Percentiles rank a stretch among this genome's conserved stretches.
Evolutionary conservation across 1,139 yeast genomes (phyloP).

Genomic region (Blastobotrys capitulatus): DNA sequence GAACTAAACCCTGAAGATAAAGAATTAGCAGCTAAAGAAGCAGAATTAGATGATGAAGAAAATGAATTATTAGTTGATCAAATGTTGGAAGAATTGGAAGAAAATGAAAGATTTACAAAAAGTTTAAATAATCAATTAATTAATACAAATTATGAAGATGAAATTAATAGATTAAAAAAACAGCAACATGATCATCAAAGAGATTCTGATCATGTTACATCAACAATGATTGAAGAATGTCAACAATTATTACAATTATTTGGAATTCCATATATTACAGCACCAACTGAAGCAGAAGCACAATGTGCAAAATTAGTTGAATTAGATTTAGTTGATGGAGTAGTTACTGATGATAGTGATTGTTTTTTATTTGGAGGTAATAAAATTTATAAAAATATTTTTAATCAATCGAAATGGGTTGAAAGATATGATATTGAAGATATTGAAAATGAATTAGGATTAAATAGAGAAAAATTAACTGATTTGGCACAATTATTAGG

Average conservation of each 20-base stretch:
- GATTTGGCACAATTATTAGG: slow-evolving; percentile 80
- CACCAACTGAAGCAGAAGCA: slow-evolving; percentile 98
- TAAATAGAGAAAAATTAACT: slow-evolving; percentile 57
- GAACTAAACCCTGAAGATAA: slow-evolving; percentile 15
- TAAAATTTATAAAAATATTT: slow-evolving; percentile 83
- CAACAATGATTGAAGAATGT: slow-evolving; percentile 80
- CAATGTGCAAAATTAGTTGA: slow-evolving; percentile 79
- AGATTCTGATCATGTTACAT: slow-evolving; percentile 89
- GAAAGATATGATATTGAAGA: slow-evolving; percentile 70
- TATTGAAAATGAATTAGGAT: slow-evolving; percentile 59
- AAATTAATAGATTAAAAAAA: slow-evolving; percentile 44
- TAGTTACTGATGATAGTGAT: slow-evolving; percentile 96
- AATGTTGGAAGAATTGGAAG: slow-evolving; percentile 62
- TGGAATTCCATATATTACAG: slow-evolving; percentile 91
- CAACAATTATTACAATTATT: slow-evolving; percentile 79
- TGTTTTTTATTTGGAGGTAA: slow-evolving; percentile 92
- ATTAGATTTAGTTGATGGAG: slow-evolving; percentile 81
- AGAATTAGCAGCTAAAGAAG: slow-evolving; percentile 31
- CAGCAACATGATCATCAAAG: slow-evolving; percentile 64
- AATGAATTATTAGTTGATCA: slow-evolving; percentile 60
- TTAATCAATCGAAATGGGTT: slow-evolving; percentile 86
- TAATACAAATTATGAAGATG: slow-evolving; percentile 43
- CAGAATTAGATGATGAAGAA: slow-evolving; percentile 62
- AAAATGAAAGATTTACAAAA: slow-evolving; percentile 57
- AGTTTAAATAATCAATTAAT: slow-evolving; percentile 34